Percentiles rank a stretch among this genome's conserved stretches.
Evolutionary conservation across 2,329 filamentous ascomycete species (phyloP).

Genomic region (Alternaria viburni): DNA sequence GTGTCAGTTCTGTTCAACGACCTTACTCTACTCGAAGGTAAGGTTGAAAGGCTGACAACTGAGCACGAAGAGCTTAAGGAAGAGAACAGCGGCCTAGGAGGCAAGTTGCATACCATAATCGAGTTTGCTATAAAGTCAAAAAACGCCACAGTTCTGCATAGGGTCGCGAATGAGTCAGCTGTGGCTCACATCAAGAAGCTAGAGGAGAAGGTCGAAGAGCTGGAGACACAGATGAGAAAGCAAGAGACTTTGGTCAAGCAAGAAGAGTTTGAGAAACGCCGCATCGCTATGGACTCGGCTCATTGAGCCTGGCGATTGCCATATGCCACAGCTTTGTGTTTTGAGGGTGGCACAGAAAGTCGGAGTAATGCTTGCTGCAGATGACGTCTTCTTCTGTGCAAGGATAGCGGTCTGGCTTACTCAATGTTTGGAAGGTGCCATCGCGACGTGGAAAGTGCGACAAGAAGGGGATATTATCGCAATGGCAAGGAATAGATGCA

Average conservation of each 20-base stretch:
- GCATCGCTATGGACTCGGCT: neutral
- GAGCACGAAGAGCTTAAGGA: neutral
- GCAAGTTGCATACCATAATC: neutral
- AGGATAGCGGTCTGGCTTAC: neutral
- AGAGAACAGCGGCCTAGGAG: neutral
- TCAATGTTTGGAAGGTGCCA: neutral
- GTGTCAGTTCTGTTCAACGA: neutral
- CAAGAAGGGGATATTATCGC: neutral
- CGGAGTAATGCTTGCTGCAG: neutral
- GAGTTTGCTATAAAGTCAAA: neutral
- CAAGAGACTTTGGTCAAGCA: neutral
- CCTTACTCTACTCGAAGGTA: neutral
- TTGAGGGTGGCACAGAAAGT: neutral
- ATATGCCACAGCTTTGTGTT: neutral
- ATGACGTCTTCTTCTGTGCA: neutral
- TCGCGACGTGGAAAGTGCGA: neutral
- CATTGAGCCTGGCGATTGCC: neutral
- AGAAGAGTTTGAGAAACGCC: neutral
- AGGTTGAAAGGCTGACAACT: neutral
- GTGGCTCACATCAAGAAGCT: neutral
- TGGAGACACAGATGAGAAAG: neutral
- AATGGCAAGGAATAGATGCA: neutral
- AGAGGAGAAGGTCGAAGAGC: neutral
- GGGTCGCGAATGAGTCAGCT: neutral
- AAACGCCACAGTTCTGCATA: neutral